A percentile compares a stretch with the other conserved stretches of the same genome.
phyloP scores from a whole-genome alignment of 2,329 filamentous ascomycete genomes.

The Phyllosticta citriasiana region DNA sequence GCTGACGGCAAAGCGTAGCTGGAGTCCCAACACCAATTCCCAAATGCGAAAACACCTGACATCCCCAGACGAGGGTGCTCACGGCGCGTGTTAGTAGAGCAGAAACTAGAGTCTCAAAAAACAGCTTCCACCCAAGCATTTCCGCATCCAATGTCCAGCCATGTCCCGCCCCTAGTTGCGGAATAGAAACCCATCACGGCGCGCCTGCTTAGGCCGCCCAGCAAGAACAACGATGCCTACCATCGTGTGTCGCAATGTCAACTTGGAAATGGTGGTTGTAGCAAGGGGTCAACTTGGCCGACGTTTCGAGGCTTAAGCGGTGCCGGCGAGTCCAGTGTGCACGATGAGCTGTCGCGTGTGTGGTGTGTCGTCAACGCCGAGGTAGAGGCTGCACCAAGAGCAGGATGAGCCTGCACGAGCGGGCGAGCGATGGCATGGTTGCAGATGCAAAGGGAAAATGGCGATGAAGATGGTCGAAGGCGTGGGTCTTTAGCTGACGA shows the following conservation, averaged over 20 bases:
- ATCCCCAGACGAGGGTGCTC: background rate
- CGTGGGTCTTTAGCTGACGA: background rate
- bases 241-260: background rate
- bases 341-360: background rate
- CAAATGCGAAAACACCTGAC: background rate
- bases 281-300: background rate
- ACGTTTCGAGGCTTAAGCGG: background rate
- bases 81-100: conserved; percentile 1
- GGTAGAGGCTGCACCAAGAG: background rate
- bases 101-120: background rate
- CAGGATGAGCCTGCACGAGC: too few relatives aligned
- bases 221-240: background rate
- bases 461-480: background rate
- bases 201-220: background rate
- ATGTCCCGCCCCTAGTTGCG: background rate
- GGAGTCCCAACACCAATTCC: background rate
- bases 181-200: background rate
- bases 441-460: background rate
- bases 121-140: background rate
- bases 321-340: background rate
- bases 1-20: background rate
- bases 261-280: background rate
- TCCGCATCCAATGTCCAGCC: background rate
- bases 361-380: background rate
- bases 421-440: background rate